phyloP scores from a whole-genome alignment of 1,284 basidiomycete genomes.

The Ustilago bromivora region DNA sequence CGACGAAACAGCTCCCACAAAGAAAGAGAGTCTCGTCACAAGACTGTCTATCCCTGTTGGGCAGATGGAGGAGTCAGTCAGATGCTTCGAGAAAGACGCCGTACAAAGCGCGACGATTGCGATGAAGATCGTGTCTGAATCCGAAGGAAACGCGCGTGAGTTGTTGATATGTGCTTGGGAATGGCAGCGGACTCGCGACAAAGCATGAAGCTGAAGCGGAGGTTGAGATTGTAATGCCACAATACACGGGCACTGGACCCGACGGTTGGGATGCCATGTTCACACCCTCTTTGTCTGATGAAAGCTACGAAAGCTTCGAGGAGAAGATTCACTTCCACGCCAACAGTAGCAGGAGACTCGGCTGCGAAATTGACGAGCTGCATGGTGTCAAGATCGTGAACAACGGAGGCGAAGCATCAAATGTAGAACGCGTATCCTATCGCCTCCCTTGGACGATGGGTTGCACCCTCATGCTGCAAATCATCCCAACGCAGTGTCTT shows the following conservation, averaged over 20 bases:
- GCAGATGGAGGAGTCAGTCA: background rate
- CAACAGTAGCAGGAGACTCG: background rate
- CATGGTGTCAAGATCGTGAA: constrained; percentile 9
- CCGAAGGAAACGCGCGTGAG: background rate
- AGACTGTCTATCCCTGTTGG: background rate
- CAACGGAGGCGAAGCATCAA: constrained; percentile 5
- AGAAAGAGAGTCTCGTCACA: background rate
- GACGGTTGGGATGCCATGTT: constrained; percentile 11
- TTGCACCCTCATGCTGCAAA: background rate
- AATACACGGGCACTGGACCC: background rate
- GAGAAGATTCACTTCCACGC: background rate
- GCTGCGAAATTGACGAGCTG: constrained; percentile 1
- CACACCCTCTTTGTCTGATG: background rate
- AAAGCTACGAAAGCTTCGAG: background rate
- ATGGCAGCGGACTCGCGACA: constrained; percentile 11
- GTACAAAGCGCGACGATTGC: background rate
- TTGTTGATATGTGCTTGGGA: background rate
- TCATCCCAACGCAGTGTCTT: background rate
- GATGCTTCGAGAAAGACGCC: background rate
- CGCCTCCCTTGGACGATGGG: background rate
- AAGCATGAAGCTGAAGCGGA: background rate
- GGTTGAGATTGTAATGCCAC: constrained; percentile 1
- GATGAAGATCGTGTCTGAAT: background rate
- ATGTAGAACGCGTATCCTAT: constrained; percentile 4
- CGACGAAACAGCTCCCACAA: background rate